Percentiles rank a stretch among this genome's conserved stretches.
These are phyloP conservation scores for Tieghemiomyces parasiticus DNA, from an alignment of 192 early-diverging fungal species.

Conservation along the genomic window DNA sequence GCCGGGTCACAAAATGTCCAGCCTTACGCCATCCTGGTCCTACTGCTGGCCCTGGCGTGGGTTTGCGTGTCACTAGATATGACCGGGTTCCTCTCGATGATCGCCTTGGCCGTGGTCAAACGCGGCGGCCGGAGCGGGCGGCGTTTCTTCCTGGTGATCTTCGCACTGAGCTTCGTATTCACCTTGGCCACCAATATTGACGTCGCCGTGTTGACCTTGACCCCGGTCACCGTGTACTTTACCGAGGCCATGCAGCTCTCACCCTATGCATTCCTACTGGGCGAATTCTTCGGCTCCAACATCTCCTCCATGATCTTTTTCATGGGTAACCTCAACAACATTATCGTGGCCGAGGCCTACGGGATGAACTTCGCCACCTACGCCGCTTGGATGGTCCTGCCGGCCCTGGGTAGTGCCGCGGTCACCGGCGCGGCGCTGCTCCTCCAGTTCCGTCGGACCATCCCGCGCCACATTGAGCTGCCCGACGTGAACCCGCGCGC, in stretches of 20 bases:
- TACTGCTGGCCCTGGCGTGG: slow-evolving; percentile 71
- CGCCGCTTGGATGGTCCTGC: slow-evolving; percentile 72
- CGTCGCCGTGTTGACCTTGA: slow-evolving; percentile 68
- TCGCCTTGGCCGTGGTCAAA: slow-evolving; percentile 57
- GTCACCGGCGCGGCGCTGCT: slow-evolving; percentile 37
- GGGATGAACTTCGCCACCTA: slow-evolving; percentile 55
- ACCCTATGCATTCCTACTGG: slow-evolving; percentile 52
- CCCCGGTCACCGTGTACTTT: slow-evolving; percentile 65
- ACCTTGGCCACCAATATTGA: slow-evolving; percentile 69
- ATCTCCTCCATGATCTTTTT: slow-evolving; percentile 69
- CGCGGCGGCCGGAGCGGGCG: slow-evolving; percentile 37
- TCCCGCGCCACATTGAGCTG: slow-evolving; percentile 21
- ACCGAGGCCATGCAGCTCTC: slow-evolving; percentile 41
- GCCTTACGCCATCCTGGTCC: slow-evolving; percentile 71
- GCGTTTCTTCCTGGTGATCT: slow-evolving; percentile 53
- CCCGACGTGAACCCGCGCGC: no score
- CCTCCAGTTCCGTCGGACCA: no score
- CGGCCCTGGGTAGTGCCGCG: slow-evolving; percentile 37
- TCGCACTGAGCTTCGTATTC: slow-evolving; percentile 51
- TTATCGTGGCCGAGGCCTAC: slow-evolving; percentile 68
- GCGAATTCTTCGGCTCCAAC: slow-evolving; percentile 64
- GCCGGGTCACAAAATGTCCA: no score
- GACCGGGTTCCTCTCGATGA: slow-evolving; percentile 62
- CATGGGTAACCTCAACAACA: slow-evolving; percentile 82
- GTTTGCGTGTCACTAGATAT: slow-evolving; percentile 74